Conservation (phyloP, 2,329 filamentous ascomycete genomes). For the Basipetospora chlamydospora region DNA sequence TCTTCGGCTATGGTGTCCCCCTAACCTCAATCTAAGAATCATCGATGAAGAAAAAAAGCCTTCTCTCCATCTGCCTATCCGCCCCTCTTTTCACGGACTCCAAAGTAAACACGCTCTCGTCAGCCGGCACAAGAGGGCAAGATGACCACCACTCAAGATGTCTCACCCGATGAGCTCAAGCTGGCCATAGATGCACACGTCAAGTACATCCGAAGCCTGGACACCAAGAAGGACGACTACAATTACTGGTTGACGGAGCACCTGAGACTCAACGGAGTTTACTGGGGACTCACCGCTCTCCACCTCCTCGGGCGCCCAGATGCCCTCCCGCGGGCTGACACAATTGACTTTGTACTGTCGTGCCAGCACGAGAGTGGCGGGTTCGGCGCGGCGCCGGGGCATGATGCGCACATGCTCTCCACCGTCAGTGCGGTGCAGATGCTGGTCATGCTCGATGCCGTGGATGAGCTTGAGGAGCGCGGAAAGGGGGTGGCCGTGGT, state of each 20-base stretch:
- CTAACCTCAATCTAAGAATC: background rate
- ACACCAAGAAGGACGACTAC: slow-evolving; percentile 83
- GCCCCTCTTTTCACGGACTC: background rate
- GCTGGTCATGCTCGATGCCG: slow-evolving; percentile 69
- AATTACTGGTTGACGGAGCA: slow-evolving; percentile 98
- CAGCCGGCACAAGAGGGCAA: background rate
- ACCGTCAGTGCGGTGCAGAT: slow-evolving; percentile 94
- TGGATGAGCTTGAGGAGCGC: slow-evolving; percentile 64
- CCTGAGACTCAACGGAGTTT: slow-evolving; percentile 84
- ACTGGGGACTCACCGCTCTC: slow-evolving; percentile 86
- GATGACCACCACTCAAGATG: slow-evolving; percentile 1
- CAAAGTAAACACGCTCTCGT: background rate
- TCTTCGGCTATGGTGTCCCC: background rate
- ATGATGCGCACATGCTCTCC: slow-evolving; percentile 92
- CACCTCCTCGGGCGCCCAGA: slow-evolving; percentile 72
- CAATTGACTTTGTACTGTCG: slow-evolving; percentile 88
- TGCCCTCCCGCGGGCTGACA: slow-evolving; percentile 63
- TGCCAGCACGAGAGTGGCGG: slow-evolving; percentile 82
- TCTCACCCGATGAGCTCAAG: slow-evolving; percentile 22
- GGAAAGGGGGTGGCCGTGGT: slow-evolving; percentile 53
- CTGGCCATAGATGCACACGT: slow-evolving; percentile 54
- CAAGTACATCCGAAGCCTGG: slow-evolving; percentile 81
- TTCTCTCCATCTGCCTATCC: too few species aligned
- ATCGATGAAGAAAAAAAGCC: background rate
- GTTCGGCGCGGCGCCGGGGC: slow-evolving; percentile 84